Evolutionary conservation across 495 filamentous ascomycete genomes (phyloP).

Genomic region (Penicillium paxilli): DNA sequence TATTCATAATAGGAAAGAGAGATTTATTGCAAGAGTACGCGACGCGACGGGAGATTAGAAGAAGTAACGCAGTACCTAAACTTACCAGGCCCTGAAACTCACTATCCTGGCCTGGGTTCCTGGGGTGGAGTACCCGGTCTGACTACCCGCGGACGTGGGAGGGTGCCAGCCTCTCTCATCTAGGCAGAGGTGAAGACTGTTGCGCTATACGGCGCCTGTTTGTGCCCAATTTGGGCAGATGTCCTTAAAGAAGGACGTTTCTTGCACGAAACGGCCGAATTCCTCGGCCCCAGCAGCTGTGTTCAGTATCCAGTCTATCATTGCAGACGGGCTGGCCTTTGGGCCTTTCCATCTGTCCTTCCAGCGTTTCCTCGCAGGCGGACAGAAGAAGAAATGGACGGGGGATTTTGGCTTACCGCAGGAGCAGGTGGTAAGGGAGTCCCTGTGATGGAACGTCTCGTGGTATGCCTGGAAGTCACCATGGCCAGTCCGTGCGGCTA

Average conservation of each 20-base stretch:
- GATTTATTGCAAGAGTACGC: too few relatives aligned
- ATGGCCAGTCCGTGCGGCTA: neutral
- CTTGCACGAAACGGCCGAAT: neutral
- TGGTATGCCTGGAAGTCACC: neutral
- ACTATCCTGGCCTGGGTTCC: too few relatives aligned
- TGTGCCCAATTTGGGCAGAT: neutral
- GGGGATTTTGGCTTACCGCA: slow-evolving; percentile 6
- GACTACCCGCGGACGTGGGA: neutral
- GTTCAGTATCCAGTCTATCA: slow-evolving; percentile 4
- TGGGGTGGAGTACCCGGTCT: neutral
- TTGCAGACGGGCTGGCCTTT: slow-evolving; percentile 4
- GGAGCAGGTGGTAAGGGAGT: slow-evolving; percentile 4
- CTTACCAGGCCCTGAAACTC: too few relatives aligned
- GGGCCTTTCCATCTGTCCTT: slow-evolving; percentile 5
- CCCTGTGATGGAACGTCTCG: slow-evolving; percentile 5
- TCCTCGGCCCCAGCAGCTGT: slow-evolving; percentile 3
- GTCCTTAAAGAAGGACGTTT: neutral
- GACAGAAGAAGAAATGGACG: slow-evolving; percentile 5
- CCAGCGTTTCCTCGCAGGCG: slow-evolving; percentile 6
- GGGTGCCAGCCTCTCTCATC: neutral
- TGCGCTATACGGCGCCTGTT: neutral
- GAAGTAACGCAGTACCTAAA: too few relatives aligned
- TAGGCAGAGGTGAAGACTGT: neutral
- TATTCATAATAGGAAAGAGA: too few relatives aligned
- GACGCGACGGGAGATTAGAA: too few relatives aligned